A percentile compares a stretch with the other conserved stretches of the same genome.
Evolutionary conservation across 495 filamentous ascomycete genomes (phyloP).

Genomic region (Baudoinia panamericana): DNA sequence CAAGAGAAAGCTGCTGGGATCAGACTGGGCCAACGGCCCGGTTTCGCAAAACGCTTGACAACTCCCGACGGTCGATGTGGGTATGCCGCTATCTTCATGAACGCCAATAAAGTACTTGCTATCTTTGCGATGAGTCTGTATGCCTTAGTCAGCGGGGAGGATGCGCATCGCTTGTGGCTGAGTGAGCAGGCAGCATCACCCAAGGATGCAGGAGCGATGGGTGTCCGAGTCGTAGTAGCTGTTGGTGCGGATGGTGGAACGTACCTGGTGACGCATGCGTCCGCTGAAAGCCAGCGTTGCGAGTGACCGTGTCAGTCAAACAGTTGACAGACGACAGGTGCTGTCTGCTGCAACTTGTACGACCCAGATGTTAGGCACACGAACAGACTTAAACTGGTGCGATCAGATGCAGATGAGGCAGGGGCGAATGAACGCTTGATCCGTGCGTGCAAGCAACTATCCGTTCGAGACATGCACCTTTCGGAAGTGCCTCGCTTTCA

Average conservation of each 20-base stretch:
- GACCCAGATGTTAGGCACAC: conserved; percentile 14
- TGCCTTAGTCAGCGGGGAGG: conserved; percentile 6
- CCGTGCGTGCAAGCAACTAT: conserved; percentile 18
- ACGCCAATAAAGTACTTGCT: conserved; percentile 16
- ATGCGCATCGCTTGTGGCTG: conserved; percentile 2
- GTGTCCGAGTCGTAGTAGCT: background rate
- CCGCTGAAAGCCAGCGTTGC: conserved; percentile 17
- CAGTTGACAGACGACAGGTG: conserved; percentile 4
- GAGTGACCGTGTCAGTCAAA: conserved; percentile 12
- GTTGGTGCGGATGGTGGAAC: conserved; percentile 7
- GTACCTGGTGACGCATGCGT: conserved; percentile 19
- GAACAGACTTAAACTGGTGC: too few species aligned
- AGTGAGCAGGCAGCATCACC: conserved; percentile 11
- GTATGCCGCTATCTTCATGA: conserved; percentile 16
- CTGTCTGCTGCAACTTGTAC: conserved; percentile 20
- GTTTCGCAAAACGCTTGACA: conserved; percentile 8
- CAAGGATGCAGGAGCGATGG: background rate
- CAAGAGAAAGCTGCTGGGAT: conserved; percentile 22
- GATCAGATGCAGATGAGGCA: too few species aligned
- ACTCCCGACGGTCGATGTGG: conserved; percentile 12
- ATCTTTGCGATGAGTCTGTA: conserved; percentile 12
- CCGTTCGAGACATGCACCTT: conserved; percentile 19
- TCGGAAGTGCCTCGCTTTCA: background rate
- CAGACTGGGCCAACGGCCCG: conserved; percentile 16
- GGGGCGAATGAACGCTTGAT: conserved; percentile 16